phyloP scores from a whole-genome alignment of 768 basidiomycete species.

The Heimioporus sp. region DNA sequence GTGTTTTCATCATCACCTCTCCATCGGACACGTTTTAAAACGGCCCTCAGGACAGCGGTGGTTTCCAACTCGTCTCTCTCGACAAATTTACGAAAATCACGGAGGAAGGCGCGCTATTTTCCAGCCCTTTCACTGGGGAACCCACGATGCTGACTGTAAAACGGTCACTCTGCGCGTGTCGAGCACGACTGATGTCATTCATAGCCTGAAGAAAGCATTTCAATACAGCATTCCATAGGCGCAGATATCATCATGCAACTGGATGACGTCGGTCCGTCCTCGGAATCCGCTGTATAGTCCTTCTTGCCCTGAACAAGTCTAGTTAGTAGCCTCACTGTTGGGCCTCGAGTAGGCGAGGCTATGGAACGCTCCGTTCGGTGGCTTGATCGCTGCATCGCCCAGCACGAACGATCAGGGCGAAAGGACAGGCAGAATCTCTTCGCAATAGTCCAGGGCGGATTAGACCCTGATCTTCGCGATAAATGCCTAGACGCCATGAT shows the following conservation, averaged over 20 bases:
- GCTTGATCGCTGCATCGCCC: constrained; percentile 84
- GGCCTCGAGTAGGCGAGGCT: constrained; percentile 81
- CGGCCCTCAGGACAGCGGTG: constrained; percentile 70
- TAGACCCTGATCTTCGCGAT: constrained; percentile 68
- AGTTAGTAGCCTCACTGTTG: constrained; percentile 81
- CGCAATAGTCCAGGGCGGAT: constrained; percentile 89
- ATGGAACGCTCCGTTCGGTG: constrained; percentile 88
- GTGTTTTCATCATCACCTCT: constrained; percentile 13
- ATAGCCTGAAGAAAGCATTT: constrained; percentile 89
- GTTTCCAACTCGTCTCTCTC: constrained; percentile 84
- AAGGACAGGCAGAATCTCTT: constrained; percentile 76
- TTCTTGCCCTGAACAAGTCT: constrained; percentile 6
- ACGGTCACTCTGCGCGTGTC: constrained; percentile 15
- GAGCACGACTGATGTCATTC: constrained; percentile 4
- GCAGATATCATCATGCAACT: constrained; percentile 96
- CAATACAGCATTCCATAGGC: constrained; percentile 87
- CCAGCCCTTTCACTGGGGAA: constrained; percentile 82
- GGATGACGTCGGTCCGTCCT: constrained; percentile 77
- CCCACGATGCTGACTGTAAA: constrained; percentile 83
- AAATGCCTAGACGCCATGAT: constrained; percentile 83
- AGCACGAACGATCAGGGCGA: constrained; percentile 68
- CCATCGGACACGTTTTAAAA: neutral
- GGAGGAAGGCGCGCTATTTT: constrained; percentile 84
- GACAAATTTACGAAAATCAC: constrained; percentile 84
- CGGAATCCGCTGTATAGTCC: neutral